A percentile compares a stretch with the other conserved stretches of the same genome.
phyloP scores from a whole-genome alignment of 352 stramenopile species.

The Phytopythium chamaehyphon region DNA sequence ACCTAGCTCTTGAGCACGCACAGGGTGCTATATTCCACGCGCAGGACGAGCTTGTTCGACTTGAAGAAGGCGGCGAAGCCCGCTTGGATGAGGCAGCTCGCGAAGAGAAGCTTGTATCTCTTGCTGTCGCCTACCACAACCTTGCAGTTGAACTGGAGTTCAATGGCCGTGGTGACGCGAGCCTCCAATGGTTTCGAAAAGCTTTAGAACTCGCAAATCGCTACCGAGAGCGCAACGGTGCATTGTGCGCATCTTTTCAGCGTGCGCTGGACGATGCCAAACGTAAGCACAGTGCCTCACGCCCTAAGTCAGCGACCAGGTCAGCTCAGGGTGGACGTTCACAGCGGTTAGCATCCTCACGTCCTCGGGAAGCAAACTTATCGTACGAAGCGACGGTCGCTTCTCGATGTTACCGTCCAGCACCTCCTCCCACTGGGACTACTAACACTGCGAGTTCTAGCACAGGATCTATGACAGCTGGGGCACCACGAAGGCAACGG shows the following conservation, averaged over 20 bases:
- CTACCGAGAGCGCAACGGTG: slow-evolving; percentile 55
- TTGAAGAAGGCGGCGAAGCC: slow-evolving; percentile 25
- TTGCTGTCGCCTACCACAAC: slow-evolving; percentile 81
- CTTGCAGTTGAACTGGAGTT: slow-evolving; percentile 77
- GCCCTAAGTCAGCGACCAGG: not conserved
- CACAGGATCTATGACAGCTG: slow-evolving; percentile 11
- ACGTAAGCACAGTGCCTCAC: slow-evolving; percentile 24
- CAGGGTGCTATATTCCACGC: slow-evolving; percentile 80
- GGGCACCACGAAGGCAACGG: slow-evolving; percentile 14
- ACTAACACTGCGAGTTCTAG: not conserved
- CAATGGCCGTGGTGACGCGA: slow-evolving; percentile 59
- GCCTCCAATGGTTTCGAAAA: slow-evolving; percentile 85
- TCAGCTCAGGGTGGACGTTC: slow-evolving; percentile 11
- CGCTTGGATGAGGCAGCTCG: slow-evolving; percentile 45
- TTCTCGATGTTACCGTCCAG: slow-evolving; percentile 56
- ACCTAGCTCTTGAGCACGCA: slow-evolving; percentile 67
- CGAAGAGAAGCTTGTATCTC: slow-evolving; percentile 74
- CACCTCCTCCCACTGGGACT: slow-evolving; percentile 33
- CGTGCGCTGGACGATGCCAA: slow-evolving; percentile 71
- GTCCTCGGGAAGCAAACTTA: slow-evolving; percentile 15
- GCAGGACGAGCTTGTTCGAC: slow-evolving; percentile 68
- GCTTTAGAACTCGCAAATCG: slow-evolving; percentile 62
- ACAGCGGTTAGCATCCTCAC: slow-evolving; percentile 8
- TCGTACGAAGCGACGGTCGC: slow-evolving; percentile 63
- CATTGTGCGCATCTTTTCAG: slow-evolving; percentile 65